Percentiles rank a stretch among this genome's conserved stretches.
Conservation (phyloP, 192 early-diverging fungal species). For the Phlyctochytrium bullatum region DNA sequence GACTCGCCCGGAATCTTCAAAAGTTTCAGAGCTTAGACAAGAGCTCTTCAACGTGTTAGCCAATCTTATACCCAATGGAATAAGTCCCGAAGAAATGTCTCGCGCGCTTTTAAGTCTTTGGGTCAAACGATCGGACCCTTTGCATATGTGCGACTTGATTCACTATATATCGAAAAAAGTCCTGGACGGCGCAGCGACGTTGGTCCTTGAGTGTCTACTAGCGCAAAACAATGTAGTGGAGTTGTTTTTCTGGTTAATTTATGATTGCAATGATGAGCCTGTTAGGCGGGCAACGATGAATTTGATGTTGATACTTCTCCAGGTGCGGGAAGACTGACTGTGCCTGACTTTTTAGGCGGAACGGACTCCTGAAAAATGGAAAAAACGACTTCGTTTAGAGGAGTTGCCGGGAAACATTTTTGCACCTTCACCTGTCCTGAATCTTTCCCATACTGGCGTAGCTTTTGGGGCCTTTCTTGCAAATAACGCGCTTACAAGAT, state of each 20-base stretch:
- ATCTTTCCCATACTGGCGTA: neutral
- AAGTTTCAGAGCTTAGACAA: slow-evolving; percentile 1
- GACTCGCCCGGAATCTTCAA: neutral
- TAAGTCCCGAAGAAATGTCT: slow-evolving; percentile 20
- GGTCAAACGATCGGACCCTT: slow-evolving; percentile 7
- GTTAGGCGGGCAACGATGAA: slow-evolving; percentile 9
- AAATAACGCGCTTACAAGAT: slow-evolving; percentile 6
- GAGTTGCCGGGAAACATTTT: slow-evolving; percentile 22
- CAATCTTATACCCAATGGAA: slow-evolving; percentile 6
- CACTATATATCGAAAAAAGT: slow-evolving; percentile 14
- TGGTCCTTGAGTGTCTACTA: slow-evolving; percentile 16
- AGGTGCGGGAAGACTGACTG: slow-evolving; percentile 4
- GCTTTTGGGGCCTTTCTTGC: slow-evolving; percentile 10
- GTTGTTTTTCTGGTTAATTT: slow-evolving; percentile 14
- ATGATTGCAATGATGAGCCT: slow-evolving; percentile 1
- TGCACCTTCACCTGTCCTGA: neutral
- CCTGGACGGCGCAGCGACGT: slow-evolving; percentile 9
- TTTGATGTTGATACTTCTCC: slow-evolving; percentile 18
- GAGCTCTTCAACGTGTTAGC: slow-evolving; percentile 10
- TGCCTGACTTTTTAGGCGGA: slow-evolving; percentile 1
- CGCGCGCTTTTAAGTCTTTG: slow-evolving; percentile 8
- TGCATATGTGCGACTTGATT: slow-evolving; percentile 16
- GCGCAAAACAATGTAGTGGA: slow-evolving; percentile 3
- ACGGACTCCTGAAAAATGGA: slow-evolving; percentile 39
- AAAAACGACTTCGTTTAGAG: slow-evolving; percentile 25